These are phyloP conservation scores for Cryomyces minteri DNA, from an alignment of 495 filamentous ascomycete genomes.

Conservation along the genomic window DNA sequence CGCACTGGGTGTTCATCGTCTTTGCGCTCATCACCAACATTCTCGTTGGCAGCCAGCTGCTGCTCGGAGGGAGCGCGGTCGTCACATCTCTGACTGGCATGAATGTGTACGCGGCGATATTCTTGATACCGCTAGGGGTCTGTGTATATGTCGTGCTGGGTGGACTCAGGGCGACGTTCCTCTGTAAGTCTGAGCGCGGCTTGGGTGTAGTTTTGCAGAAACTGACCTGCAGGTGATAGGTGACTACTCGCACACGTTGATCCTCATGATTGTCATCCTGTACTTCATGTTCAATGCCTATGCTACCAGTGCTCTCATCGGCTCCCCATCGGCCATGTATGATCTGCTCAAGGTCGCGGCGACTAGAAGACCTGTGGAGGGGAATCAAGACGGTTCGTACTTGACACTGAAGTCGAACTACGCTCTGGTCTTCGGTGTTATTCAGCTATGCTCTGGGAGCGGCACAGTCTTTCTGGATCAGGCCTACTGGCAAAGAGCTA, in stretches of 20 bases:
- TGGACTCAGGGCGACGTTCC: slow-evolving; percentile 14
- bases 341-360: slow-evolving; percentile 12
- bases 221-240: no score
- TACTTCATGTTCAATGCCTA: slow-evolving; percentile 18
- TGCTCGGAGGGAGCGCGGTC: slow-evolving; percentile 14
- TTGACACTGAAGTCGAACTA: slow-evolving; percentile 14
- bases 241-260: slow-evolving; percentile 15
- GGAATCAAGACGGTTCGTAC: slow-evolving; percentile 14
- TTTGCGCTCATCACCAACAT: slow-evolving; percentile 15
- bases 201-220: no score
- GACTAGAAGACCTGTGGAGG: slow-evolving; percentile 10
- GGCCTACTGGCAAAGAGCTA: slow-evolving; percentile 14
- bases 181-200: slow-evolving; percentile 1
- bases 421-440: slow-evolving; percentile 16
- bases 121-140: slow-evolving; percentile 13
- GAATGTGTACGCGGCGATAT: slow-evolving; percentile 15
- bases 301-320: slow-evolving; percentile 9
- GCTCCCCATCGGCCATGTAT: slow-evolving; percentile 11
- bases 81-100: slow-evolving; percentile 15
- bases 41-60: slow-evolving; percentile 11
- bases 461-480: slow-evolving; percentile 13
- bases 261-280: slow-evolving; percentile 11
- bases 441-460: slow-evolving; percentile 11
- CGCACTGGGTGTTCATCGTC: slow-evolving; percentile 14
- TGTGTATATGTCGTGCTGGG: slow-evolving; percentile 15